Evolutionary conservation across 352 stramenopile genomes (phyloP), one percentile per base, ranked within the genome.

Genomic region (Globisporangium takayamanum): DNA sequence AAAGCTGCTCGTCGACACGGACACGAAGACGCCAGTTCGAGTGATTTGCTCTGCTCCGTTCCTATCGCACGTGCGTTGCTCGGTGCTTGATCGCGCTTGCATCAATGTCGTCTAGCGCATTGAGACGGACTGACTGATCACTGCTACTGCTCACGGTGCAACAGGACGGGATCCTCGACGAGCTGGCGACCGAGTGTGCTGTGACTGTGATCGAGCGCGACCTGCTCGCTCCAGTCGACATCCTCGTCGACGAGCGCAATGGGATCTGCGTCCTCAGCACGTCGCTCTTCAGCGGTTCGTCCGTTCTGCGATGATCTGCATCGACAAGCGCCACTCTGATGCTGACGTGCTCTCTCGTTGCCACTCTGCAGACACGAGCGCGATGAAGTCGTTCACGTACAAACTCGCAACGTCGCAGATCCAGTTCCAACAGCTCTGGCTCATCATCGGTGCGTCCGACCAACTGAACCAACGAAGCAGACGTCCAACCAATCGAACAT

Each of bases 241-340:
- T 89, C 15, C 37, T 89, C n/a, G 56, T 92, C 5, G 81, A 92
- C 42, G 81, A 92, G 39, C 67, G 67, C 50, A 89, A 87, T 42
- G 80, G 64, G 10, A 70, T 89, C 47, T 80, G 70, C 41, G 41
- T 89, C 8, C 48, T 85, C 11, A 45, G 59, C 37, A 53, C 62
- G 14, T 39, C 44, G 16, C 66, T 68, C 6, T 82, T 92, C 33
- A 46, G 65, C 66, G 70, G 81, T 89, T 41, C 50, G 53, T 54
- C 25, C 5, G 14, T 28, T 39, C 33, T 12, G 6, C 33, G 3
- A 15, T 53, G 16, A 1, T 39, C 14, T 22, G 7, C 5, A n/a
- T 4, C 12, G 7, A 25, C 48, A 42, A 16, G 6, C 1, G 26
- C 1, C 15, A 22, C 44, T 3, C 44, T 5, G 5, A 25, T 8